phyloP scores from a whole-genome alignment of 2,329 filamentous ascomycete genomes.

The Diplodia scrobiculata region DNA sequence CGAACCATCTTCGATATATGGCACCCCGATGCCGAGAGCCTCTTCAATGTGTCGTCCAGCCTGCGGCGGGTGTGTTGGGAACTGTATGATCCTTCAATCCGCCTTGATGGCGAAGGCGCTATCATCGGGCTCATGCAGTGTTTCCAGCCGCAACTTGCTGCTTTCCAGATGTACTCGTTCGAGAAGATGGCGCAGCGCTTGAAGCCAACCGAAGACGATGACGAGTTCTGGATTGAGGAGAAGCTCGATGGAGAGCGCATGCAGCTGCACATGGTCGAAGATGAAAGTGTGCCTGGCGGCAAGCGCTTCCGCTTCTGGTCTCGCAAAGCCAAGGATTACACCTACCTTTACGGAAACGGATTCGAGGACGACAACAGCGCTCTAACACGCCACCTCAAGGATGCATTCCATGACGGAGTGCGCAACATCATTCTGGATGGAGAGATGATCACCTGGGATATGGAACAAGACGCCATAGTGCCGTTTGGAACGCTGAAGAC shows the following conservation, averaged over 20 bases:
- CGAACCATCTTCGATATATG: constrained; percentile 74
- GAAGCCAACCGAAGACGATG: constrained; percentile 67
- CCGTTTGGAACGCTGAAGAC: constrained; percentile 93
- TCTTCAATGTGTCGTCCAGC: constrained; percentile 88
- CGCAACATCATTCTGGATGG: constrained; percentile 89
- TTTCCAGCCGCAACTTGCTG: constrained; percentile 92
- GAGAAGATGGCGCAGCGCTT: constrained; percentile 74
- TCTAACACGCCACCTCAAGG: constrained; percentile 75
- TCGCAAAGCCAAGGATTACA: constrained; percentile 93
- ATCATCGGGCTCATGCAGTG: constrained; percentile 86
- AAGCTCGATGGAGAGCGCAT: constrained; percentile 96
- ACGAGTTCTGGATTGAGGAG: constrained; percentile 94
- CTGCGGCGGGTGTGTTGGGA: constrained; percentile 94
- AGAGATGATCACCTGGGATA: constrained; percentile 99
- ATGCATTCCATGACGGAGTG: constrained; percentile 76
- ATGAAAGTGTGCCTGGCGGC: constrained; percentile 68
- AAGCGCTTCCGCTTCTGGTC: constrained; percentile 87
- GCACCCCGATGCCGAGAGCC: constrained; percentile 56
- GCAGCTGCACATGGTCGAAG: constrained; percentile 87
- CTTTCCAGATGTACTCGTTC: constrained; percentile 83
- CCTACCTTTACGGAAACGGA: constrained; percentile 83
- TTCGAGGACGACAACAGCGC: constrained; percentile 74
- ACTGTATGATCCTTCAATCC: constrained; percentile 70
- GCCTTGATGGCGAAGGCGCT: constrained; percentile 73
- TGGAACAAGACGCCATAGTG: constrained; percentile 77